phyloP scores from a whole-genome alignment of 257 asterid species.

The Solanum virginianum region DNA sequence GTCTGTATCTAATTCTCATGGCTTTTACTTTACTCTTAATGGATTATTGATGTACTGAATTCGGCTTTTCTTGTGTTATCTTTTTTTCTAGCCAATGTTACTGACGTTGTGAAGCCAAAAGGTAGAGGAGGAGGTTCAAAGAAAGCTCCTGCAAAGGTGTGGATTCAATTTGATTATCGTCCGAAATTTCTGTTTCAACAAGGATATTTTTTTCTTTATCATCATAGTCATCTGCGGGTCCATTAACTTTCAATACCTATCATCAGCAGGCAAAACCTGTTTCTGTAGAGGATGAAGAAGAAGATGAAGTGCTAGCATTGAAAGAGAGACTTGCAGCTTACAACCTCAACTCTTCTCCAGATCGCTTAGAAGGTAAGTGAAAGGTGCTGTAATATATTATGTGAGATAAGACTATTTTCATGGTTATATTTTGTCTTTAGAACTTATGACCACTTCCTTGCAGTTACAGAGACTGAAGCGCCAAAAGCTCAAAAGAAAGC shows the following conservation, averaged over 20 bases:
- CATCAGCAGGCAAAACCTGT: constrained; percentile 32
- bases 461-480: constrained; percentile 39
- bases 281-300: constrained; percentile 28
- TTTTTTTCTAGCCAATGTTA: constrained; percentile 21
- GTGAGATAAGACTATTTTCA: not conserved
- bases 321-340: constrained; percentile 75
- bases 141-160: constrained; percentile 82
- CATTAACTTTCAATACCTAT: not conserved
- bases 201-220: not conserved
- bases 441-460: not conserved
- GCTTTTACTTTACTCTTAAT: not conserved
- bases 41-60: not conserved
- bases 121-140: constrained; percentile 46
- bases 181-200: not conserved
- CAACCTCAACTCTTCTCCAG: constrained; percentile 84
- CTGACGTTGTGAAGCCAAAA: constrained; percentile 45
- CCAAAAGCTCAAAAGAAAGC: constrained; percentile 29
- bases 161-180: not conserved
- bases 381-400: not conserved
- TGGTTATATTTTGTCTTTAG: not conserved
- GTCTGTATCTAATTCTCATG: constrained; percentile 15
- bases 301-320: constrained; percentile 50
- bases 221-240: not conserved
- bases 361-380: constrained; percentile 45
- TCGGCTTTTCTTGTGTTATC: not conserved